Percentiles rank a stretch among this genome's conserved stretches.
Conservation (phyloP, 495 filamentous ascomycete genomes). For the Aspergillus homomorphus region DNA sequence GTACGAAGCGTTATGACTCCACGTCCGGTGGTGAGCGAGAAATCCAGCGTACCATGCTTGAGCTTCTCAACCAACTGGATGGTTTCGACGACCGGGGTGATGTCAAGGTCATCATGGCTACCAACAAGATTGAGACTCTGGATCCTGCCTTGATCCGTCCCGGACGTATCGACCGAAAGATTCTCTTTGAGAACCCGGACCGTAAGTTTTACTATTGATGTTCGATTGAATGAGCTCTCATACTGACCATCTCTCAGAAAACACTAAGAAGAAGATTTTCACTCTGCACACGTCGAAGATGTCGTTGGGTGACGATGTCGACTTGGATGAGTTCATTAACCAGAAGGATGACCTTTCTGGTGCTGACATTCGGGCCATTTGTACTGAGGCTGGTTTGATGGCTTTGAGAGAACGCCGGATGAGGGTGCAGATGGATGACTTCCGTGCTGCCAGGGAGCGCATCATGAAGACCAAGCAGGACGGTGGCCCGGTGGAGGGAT, state of each 20-base stretch:
- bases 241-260: conserved; percentile 57
- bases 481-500: conserved; percentile 86
- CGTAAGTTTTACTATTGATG: conserved; percentile 51
- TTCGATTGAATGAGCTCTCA: not conserved
- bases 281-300: conserved; percentile 99
- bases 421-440: conserved; percentile 99
- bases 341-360: conserved; percentile 98
- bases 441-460: conserved; percentile 84
- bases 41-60: conserved; percentile 97
- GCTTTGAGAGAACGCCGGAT: conserved; percentile 93
- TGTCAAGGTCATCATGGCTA: conserved; percentile 99
- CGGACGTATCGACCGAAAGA: conserved; percentile 98
- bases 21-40: conserved; percentile 96
- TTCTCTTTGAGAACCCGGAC: conserved; percentile 98
- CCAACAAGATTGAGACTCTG: conserved; percentile 98
- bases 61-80: conserved; percentile 96
- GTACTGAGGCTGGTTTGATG: conserved; percentile 94
- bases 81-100: conserved; percentile 98
- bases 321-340: conserved; percentile 96
- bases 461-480: conserved; percentile 99
- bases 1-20: conserved; percentile 97
- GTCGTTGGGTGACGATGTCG: conserved; percentile 91
- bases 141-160: conserved; percentile 96
- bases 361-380: conserved; percentile 98
- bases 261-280: conserved; percentile 99